phyloP scores from a whole-genome alignment of 805 yeast genomes.

The Scheffersomyces lignosus region DNA sequence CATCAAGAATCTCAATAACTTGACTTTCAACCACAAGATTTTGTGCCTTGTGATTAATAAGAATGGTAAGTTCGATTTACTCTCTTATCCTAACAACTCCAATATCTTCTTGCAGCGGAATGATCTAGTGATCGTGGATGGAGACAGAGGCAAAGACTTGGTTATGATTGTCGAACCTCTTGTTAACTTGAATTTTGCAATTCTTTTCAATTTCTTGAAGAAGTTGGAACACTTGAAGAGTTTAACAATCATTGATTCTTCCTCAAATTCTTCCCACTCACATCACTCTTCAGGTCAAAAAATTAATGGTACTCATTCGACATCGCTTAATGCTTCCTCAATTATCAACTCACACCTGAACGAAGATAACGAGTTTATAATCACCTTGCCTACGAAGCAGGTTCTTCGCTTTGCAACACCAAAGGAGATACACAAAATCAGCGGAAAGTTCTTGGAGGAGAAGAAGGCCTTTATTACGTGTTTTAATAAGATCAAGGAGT shows the following conservation, averaged over 20 bases:
- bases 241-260: constrained; percentile 34
- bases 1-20: constrained; percentile 41
- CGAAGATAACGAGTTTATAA: constrained; percentile 61
- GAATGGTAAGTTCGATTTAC: constrained; percentile 67
- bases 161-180: constrained; percentile 70
- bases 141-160: constrained; percentile 80
- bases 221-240: constrained; percentile 68
- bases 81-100: constrained; percentile 65
- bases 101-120: constrained; percentile 56
- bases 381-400: constrained; percentile 72
- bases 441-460: constrained; percentile 68
- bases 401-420: constrained; percentile 75
- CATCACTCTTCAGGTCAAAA: constrained; percentile 18
- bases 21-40: constrained; percentile 40
- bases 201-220: constrained; percentile 70
- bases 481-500: constrained; percentile 44
- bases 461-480: constrained; percentile 69
- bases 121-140: constrained; percentile 77
- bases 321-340: constrained; percentile 30
- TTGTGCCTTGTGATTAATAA: constrained; percentile 55
- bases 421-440: constrained; percentile 61
- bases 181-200: constrained; percentile 62
- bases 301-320: constrained; percentile 40
- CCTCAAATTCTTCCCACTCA: constrained; percentile 12
- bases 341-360: constrained; percentile 41